phyloP scores from a whole-genome alignment of 352 stramenopile genomes.

The Pythium plurisporium region DNA sequence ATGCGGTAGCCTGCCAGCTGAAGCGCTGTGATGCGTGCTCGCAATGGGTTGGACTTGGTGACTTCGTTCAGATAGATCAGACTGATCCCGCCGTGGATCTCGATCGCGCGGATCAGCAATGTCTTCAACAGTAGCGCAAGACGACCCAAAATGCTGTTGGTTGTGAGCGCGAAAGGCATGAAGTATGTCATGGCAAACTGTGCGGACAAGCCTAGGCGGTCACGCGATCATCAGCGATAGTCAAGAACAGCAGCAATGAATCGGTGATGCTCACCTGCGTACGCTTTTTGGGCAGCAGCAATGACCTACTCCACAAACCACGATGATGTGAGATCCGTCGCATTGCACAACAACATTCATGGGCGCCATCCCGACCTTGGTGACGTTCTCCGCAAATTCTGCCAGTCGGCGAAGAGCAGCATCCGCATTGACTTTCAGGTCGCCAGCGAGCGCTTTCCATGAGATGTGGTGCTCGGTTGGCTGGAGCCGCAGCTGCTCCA shows the following conservation, averaged over 20 bases:
- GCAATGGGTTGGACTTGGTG: conserved; percentile 76
- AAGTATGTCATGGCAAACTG: conserved; percentile 88
- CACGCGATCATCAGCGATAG: not conserved
- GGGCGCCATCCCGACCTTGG: conserved; percentile 23
- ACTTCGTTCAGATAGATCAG: conserved; percentile 78
- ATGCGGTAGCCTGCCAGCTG: conserved; percentile 71
- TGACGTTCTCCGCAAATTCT: conserved; percentile 20
- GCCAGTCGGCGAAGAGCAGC: conserved; percentile 42
- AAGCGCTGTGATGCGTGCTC: conserved; percentile 59
- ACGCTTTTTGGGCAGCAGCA: conserved; percentile 63
- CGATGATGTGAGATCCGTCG: not conserved
- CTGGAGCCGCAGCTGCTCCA: conserved; percentile 43
- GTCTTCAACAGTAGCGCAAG: conserved; percentile 56
- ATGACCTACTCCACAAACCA: conserved; percentile 27
- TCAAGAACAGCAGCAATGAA: conserved; percentile 13
- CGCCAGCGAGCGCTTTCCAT: conserved; percentile 62
- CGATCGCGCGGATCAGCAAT: conserved; percentile 53
- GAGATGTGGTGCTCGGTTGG: conserved; percentile 62
- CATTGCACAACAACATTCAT: not conserved
- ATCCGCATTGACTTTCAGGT: conserved; percentile 57
- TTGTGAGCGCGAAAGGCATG: conserved; percentile 76
- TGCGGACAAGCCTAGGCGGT: conserved; percentile 29
- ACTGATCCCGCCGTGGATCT: conserved; percentile 60
- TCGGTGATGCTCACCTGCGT: conserved; percentile 45
- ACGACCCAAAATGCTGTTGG: conserved; percentile 73